Evolutionary conservation across 129 eudicot genomes (phyloP).

Genomic region (Daucus carota): DNA sequence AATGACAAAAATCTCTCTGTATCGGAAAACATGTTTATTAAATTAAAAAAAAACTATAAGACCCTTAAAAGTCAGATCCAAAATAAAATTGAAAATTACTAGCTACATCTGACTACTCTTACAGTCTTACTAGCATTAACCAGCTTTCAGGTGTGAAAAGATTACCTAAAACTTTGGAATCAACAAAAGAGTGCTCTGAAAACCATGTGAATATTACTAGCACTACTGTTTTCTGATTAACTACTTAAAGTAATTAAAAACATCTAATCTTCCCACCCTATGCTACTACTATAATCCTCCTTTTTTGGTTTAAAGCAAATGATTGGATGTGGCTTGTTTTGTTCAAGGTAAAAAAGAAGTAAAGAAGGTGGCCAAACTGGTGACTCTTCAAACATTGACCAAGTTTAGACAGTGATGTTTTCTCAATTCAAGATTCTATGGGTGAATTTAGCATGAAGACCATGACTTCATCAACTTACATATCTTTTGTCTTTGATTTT

Average conservation of each 20-base stretch:
- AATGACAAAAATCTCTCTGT: too few species aligned
- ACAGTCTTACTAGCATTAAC: neutral
- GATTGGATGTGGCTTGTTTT: neutral
- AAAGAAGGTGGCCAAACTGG: conserved; percentile 1
- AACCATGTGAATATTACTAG: neutral
- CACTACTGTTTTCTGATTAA: neutral
- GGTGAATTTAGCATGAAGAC: neutral
- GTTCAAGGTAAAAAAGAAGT: neutral
- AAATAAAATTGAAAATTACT: neutral
- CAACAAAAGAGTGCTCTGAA: conserved; percentile 2
- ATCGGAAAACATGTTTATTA: too few species aligned
- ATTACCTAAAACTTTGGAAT: neutral
- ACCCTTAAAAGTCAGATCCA: neutral
- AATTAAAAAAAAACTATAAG: too few species aligned
- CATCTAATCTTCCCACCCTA: neutral
- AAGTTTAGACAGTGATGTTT: conserved; percentile 8
- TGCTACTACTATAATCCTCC: neutral
- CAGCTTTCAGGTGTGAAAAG: conserved; percentile 10
- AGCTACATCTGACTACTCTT: neutral
- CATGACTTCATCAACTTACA: neutral
- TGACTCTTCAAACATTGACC: conserved; percentile 12
- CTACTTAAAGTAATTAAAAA: neutral
- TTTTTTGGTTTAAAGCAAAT: conserved; percentile 1
- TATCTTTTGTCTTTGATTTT: neutral
- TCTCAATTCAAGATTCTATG: neutral